phyloP scores from a whole-genome alignment of 441 rosid species.

The Kokia cookei region DNA sequence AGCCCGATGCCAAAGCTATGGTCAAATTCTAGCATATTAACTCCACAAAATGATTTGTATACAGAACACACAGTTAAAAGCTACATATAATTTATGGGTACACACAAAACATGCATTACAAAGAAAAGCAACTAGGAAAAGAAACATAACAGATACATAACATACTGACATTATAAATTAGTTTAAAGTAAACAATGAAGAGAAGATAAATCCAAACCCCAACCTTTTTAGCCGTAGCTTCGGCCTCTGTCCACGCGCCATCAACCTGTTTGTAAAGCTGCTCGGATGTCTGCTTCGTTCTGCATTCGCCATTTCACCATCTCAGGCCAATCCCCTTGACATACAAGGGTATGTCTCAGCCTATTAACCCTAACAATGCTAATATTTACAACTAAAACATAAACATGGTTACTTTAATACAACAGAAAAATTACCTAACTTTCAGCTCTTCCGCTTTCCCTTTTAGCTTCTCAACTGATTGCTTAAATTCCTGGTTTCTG shows the following conservation, averaged over 20 bases:
- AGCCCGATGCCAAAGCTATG: background rate
- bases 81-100: background rate
- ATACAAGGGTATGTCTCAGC: slow-evolving; percentile 52
- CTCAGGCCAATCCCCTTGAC: slow-evolving; percentile 62
- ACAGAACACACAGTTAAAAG: background rate
- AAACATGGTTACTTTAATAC: background rate
- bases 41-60: background rate
- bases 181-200: background rate
- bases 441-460: slow-evolving; percentile 71
- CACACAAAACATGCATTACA: background rate
- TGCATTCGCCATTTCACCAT: slow-evolving; percentile 69
- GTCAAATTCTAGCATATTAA: background rate
- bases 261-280: slow-evolving; percentile 82
- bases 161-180: background rate
- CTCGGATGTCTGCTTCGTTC: slow-evolving; percentile 90
- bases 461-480: slow-evolving; percentile 68
- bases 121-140: background rate
- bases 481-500: slow-evolving; percentile 73
- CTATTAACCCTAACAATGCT: slow-evolving; percentile 33
- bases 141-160: background rate
- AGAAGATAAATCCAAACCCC: slow-evolving; percentile 1
- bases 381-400: background rate
- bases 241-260: slow-evolving; percentile 85
- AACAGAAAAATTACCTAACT: slow-evolving; percentile 49
- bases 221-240: slow-evolving; percentile 87